Conservation (phyloP, 2,329 filamentous ascomycete species). For the Hypoxylon sp. region DNA sequence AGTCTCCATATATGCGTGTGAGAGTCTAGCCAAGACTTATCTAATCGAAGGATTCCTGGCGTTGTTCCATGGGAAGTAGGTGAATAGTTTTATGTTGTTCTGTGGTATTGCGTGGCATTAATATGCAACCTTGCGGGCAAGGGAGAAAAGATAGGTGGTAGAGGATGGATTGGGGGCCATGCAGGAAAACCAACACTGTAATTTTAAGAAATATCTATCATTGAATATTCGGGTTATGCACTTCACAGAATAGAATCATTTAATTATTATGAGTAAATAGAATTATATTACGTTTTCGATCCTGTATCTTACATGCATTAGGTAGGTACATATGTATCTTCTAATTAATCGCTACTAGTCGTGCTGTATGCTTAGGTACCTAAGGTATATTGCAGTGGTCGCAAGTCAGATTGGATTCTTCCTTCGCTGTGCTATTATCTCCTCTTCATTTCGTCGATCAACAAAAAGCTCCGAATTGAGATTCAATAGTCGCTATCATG, state of each 20-base stretch:
- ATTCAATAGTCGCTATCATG: constrained; percentile 31
- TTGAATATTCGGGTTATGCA: background rate
- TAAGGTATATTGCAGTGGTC: constrained; percentile 5
- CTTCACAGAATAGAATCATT: background rate
- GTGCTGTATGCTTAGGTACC: constrained; percentile 4
- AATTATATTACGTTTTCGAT: background rate
- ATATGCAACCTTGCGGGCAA: constrained; percentile 4
- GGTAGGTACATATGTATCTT: too few relatives aligned
- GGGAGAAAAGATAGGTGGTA: background rate
- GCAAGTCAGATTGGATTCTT: constrained; percentile 2
- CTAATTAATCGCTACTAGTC: background rate
- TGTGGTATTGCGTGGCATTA: background rate
- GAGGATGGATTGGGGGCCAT: constrained; percentile 10
- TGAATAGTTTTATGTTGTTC: constrained; percentile 6
- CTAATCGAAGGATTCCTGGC: constrained; percentile 4
- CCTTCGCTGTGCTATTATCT: constrained; percentile 3
- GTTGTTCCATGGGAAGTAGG: background rate
- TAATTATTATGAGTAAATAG: background rate
- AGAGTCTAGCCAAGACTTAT: background rate
- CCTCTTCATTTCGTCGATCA: background rate
- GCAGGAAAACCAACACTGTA: constrained; percentile 6
- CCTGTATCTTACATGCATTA: constrained; percentile 1
- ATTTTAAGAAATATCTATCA: background rate
- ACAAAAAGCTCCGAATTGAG: background rate
- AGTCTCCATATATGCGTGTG: constrained; percentile 7